These are phyloP conservation scores for Phaeoacremonium minimum DNA, from an alignment of 2,329 filamentous ascomycete genomes.

Conservation along the genomic window DNA sequence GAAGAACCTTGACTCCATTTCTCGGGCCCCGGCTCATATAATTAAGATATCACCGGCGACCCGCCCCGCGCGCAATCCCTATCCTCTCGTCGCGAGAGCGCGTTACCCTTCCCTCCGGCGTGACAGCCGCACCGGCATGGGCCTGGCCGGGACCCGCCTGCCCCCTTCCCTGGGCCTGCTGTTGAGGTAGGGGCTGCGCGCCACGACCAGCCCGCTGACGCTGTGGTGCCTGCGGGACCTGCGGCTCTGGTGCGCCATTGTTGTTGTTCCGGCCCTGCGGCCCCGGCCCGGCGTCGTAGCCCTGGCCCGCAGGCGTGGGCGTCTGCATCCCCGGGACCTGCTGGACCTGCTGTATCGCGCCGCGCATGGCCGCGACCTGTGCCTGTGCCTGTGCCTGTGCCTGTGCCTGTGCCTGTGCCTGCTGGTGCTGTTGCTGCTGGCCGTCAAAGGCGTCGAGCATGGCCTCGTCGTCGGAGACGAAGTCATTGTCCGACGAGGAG, in stretches of 20 bases:
- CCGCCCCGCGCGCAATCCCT: slow-evolving; percentile 14
- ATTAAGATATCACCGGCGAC: too few relatives aligned
- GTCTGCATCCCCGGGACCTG: background rate
- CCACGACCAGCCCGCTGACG: too few relatives aligned
- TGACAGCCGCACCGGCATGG: slow-evolving; percentile 3
- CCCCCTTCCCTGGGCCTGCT: background rate
- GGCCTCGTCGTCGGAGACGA: background rate
- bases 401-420: background rate
- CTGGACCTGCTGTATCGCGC: background rate
- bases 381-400: slow-evolving; percentile 1
- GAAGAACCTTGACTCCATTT: too few relatives aligned
- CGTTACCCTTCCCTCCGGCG: slow-evolving; percentile 9
- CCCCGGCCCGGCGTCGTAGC: background rate
- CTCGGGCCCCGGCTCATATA: too few relatives aligned
- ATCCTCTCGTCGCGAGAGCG: slow-evolving; percentile 25
- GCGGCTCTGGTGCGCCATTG: slow-evolving; percentile 2
- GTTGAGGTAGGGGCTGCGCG: too few relatives aligned
- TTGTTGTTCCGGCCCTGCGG: background rate
- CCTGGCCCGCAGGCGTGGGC: background rate
- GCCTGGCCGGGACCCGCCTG: background rate
- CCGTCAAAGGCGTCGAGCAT: too few relatives aligned
- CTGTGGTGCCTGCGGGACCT: too few relatives aligned
- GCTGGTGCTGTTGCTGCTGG: background rate
- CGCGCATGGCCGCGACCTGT: too few relatives aligned
- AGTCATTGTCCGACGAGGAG: background rate